Evolutionary conservation across 2,329 filamentous ascomycete species (phyloP), one percentile per base, ranked within the genome.

Genomic region (Colletotrichum liriopes): DNA sequence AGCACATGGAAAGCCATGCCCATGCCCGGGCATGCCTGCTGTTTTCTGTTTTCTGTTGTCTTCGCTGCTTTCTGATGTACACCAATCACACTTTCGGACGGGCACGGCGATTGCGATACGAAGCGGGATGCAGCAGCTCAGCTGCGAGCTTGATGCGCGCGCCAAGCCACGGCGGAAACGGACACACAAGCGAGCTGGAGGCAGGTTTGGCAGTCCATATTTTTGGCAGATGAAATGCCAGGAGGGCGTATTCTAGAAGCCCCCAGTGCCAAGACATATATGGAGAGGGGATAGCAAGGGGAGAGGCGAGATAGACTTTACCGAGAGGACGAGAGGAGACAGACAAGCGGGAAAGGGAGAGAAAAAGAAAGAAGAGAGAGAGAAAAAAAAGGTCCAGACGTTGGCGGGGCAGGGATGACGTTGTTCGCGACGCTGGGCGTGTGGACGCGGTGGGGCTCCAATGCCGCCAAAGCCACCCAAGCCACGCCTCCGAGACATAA

Each of bases 341-440:
- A 35, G 2, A 35, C 5, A 35, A 35, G 35, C 35, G n/a, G 35
- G 32, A 43, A 32, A 43, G 43, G 43, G 35, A 9, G 20, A 29
- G 47, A 8, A 29, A 35, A 9, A 45, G 32, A 23, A 55, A 64
- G 11, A 37, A 8, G 6, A 9, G n/a, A n/a, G n/a, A n/a, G n/a
- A n/a, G n/a, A 32, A 54, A 45, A 49, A 54, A 37, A 60, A 69
- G 26, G 49, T 47, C 62, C 58, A 55, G 54, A 39, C 47, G 18
- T 45, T 60, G 45, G 37, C 55, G 32, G 39, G 43, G 67, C 61
- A 54, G 37, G 29, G 67, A 67, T 67, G 55, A 71, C 55, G 67
- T 49, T 61, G 23, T 26, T 14, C 12, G 32, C 9, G 18, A 35
- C 51, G 20, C 52, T 65, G 26, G 35, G 43, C 65, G 20, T 49